phyloP scores from a whole-genome alignment of 176 grass and related monocot genomes.

The Carex pumila region DNA sequence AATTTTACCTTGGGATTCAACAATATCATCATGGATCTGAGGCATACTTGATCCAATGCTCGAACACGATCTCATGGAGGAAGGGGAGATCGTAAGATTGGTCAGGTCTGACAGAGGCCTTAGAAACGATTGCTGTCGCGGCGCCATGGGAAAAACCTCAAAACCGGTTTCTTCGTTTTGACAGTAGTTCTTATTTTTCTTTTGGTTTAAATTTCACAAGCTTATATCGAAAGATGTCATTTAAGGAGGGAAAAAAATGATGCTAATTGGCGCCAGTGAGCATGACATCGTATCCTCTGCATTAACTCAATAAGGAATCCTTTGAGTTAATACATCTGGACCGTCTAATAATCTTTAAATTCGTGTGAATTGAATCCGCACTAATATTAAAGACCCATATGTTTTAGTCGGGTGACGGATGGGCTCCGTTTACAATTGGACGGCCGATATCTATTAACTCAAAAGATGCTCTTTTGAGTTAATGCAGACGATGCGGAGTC shows the following conservation, averaged over 20 bases:
- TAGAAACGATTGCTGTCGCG: background rate
- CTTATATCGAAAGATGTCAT: background rate
- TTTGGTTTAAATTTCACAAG: constrained; percentile 1
- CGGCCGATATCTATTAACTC: too few relatives aligned
- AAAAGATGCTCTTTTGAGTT: too few relatives aligned
- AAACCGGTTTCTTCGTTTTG: background rate
- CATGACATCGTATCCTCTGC: too few relatives aligned
- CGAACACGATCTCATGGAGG: background rate
- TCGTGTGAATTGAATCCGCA: too few relatives aligned
- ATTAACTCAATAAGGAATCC: too few relatives aligned
- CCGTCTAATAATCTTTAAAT: too few relatives aligned
- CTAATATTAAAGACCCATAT: too few relatives aligned
- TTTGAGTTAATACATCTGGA: too few relatives aligned
- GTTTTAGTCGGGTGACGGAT: too few relatives aligned
- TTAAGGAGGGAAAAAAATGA: background rate
- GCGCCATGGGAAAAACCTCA: background rate
- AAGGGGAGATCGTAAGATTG: background rate
- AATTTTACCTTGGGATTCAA: constrained; percentile 5
- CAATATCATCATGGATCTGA: constrained; percentile 12
- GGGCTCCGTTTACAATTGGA: too few relatives aligned
- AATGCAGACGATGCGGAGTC: too few relatives aligned
- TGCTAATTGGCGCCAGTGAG: background rate
- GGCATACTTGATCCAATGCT: constrained; percentile 8
- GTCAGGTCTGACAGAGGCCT: background rate
- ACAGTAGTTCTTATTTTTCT: background rate